Conservation (phyloP, 192 early-diverging fungal genomes). For the Coemansia sp. region DNA sequence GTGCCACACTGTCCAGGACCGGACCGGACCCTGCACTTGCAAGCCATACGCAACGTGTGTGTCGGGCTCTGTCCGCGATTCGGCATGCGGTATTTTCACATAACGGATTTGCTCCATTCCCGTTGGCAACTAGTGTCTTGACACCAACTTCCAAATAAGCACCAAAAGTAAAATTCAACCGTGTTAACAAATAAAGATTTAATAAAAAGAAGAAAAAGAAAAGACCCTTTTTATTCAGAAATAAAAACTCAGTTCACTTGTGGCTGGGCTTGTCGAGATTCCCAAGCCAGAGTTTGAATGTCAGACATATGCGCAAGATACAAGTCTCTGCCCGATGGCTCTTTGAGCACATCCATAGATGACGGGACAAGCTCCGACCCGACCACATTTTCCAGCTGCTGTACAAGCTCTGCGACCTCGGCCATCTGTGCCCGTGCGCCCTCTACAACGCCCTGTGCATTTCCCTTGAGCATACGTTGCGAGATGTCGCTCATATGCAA, state of each 20-base stretch:
- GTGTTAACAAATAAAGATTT: neutral
- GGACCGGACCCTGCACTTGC: slow-evolving; percentile 71
- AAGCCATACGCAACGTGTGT: slow-evolving; percentile 72
- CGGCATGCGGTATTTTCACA: slow-evolving; percentile 45
- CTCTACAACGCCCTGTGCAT: slow-evolving; percentile 12
- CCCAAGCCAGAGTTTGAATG: slow-evolving; percentile 34
- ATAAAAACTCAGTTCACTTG: slow-evolving; percentile 17
- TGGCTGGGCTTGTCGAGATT: slow-evolving; percentile 24
- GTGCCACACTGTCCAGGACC: slow-evolving; percentile 87
- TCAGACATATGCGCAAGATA: slow-evolving; percentile 49
- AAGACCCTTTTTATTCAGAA: neutral
- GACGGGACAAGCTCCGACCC: slow-evolving; percentile 7
- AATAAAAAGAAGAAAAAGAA: slow-evolving; percentile 8
- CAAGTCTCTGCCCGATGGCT: slow-evolving; percentile 44
- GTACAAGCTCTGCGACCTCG: slow-evolving; percentile 29
- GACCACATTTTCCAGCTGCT: slow-evolving; percentile 30
- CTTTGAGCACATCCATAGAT: slow-evolving; percentile 32
- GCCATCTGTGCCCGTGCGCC: slow-evolving; percentile 23
- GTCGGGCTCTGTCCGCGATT: slow-evolving; percentile 48
- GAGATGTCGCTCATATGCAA: slow-evolving; percentile 35
- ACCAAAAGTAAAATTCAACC: too few species aligned
- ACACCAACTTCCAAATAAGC: too few species aligned
- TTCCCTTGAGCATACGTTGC: slow-evolving; percentile 13
- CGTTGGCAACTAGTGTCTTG: too few species aligned
- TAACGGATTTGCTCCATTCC: slow-evolving; percentile 55